Evolutionary conservation across 345 rosid genomes (phyloP).

Genomic region (Populus ilicifolia): DNA sequence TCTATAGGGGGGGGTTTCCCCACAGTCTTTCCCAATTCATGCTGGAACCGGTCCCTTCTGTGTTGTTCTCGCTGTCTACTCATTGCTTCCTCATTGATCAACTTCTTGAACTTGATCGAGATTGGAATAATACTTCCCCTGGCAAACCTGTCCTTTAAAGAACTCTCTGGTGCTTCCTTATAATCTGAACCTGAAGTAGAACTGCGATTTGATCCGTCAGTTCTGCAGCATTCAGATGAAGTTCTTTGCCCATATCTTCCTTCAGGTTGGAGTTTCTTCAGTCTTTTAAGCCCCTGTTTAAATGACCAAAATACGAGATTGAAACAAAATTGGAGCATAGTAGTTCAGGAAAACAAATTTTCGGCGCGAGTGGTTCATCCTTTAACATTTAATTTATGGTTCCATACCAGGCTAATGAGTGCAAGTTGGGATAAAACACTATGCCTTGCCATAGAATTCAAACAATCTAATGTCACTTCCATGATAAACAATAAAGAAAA

Average conservation of each 20-base stretch:
- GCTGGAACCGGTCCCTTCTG: conserved; percentile 28
- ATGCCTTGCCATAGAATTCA: neutral
- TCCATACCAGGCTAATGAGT: neutral
- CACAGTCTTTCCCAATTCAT: conserved; percentile 32
- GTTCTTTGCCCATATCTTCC: conserved; percentile 34
- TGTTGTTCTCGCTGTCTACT: conserved; percentile 32
- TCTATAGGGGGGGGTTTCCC: conserved; percentile 41
- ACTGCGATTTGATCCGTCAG: conserved; percentile 27
- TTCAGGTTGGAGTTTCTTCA: conserved; percentile 50
- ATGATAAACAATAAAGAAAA: neutral
- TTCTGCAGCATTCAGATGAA: conserved; percentile 23
- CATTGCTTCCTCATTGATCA: conserved; percentile 26
- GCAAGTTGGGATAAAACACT: neutral
- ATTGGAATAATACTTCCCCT: conserved; percentile 40
- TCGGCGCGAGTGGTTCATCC: neutral
- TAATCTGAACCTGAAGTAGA: conserved; percentile 2
- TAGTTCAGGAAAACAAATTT: neutral
- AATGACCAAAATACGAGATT: neutral
- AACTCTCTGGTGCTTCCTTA: conserved; percentile 33
- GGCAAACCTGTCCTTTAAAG: conserved; percentile 27
- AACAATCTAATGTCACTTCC: neutral
- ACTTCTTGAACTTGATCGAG: conserved; percentile 49
- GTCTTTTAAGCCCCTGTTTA: conserved; percentile 52
- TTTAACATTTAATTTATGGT: neutral
- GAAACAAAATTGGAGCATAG: too few species aligned